These are phyloP conservation scores for Phytophthora tentaculata DNA, from an alignment of 352 stramenopile genomes.

Conservation along the genomic window DNA sequence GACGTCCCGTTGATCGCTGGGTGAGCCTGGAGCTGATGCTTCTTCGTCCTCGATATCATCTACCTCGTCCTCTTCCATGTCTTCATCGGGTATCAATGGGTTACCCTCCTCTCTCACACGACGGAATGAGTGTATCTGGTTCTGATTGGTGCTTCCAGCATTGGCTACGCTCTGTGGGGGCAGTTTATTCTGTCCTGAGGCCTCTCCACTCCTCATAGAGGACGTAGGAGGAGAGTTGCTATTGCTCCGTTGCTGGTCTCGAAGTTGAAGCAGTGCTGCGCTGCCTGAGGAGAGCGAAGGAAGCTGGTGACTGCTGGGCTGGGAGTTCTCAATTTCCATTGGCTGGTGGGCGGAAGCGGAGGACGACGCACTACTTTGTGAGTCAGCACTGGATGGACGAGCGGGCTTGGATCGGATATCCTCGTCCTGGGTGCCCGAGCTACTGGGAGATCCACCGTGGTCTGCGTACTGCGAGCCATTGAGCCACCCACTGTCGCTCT, in stretches of 20 bases:
- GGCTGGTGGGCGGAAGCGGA: conserved; percentile 1
- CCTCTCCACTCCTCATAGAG: neutral
- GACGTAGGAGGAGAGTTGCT: conserved; percentile 1
- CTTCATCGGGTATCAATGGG: conserved; percentile 22
- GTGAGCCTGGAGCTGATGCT: conserved; percentile 28
- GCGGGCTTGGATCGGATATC: conserved; percentile 29
- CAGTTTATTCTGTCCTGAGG: neutral
- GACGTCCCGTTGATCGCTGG: conserved; percentile 44
- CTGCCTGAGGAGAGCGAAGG: conserved; percentile 56
- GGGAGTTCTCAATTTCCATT: conserved; percentile 1
- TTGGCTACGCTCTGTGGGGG: conserved; percentile 1
- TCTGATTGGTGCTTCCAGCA: neutral
- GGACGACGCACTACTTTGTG: conserved; percentile 12
- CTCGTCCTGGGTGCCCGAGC: conserved; percentile 38
- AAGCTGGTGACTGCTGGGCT: conserved; percentile 5
- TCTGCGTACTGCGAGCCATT: conserved; percentile 15
- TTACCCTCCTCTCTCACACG: conserved; percentile 36
- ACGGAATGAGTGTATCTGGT: conserved; percentile 9
- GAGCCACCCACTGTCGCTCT: conserved; percentile 27
- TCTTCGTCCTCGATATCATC: conserved; percentile 35
- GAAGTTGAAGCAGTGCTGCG: conserved; percentile 39
- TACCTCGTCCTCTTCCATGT: conserved; percentile 26
- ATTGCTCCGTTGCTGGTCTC: conserved; percentile 13
- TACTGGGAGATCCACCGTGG: conserved; percentile 21
- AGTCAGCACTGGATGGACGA: conserved; percentile 15